These are phyloP conservation scores for Apiospora kogelbergensis DNA, from an alignment of 2,329 filamentous ascomycete genomes.

Conservation along the genomic window DNA sequence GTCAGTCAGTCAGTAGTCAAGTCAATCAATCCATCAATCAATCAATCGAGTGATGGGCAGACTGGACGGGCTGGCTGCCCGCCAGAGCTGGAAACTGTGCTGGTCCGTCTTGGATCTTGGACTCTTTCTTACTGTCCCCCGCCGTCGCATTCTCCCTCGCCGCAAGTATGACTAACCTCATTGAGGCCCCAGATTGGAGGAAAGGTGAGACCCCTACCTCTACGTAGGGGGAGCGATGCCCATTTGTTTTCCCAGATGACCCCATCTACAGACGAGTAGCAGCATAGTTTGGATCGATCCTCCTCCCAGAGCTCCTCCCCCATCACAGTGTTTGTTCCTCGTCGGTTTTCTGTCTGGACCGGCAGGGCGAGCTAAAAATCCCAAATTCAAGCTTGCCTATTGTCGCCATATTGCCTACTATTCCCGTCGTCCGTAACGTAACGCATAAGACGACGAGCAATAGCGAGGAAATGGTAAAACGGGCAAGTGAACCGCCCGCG, in stretches of 20 bases:
- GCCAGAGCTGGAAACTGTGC: background rate
- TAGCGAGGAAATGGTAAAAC: background rate
- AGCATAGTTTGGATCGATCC: background rate
- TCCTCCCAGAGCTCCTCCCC: no score
- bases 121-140: background rate
- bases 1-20: background rate
- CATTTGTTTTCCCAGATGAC: constrained; percentile 5
- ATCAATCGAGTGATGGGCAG: background rate
- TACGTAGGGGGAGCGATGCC: background rate
- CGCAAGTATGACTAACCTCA: background rate
- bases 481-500: background rate
- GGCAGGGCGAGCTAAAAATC: background rate
- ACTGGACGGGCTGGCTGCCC: background rate
- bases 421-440: background rate
- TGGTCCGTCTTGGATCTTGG: background rate
- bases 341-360: background rate
- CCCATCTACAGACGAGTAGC: background rate
- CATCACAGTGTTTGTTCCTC: background rate
- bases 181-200: background rate
- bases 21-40: background rate
- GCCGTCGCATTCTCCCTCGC: background rate
- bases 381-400: background rate
- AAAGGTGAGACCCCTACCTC: constrained; percentile 1
- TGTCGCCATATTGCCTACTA: background rate
- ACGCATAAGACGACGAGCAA: background rate